Evolutionary conservation across 2,329 filamentous ascomycete genomes (phyloP).

Genomic region (Penicillium sp.): DNA sequence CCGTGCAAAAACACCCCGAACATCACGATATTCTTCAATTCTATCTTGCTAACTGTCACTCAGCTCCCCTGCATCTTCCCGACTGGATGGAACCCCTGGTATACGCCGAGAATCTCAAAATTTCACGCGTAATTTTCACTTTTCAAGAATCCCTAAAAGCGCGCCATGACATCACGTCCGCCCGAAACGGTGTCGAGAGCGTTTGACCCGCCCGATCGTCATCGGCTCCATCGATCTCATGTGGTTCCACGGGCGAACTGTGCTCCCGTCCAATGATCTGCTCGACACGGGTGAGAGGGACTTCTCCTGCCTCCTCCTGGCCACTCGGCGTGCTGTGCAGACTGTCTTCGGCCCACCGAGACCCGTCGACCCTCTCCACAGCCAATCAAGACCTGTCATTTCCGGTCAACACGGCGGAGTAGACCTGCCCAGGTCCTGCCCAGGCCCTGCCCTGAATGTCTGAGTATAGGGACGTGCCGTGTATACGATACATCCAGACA

Average conservation of each 20-base stretch:
- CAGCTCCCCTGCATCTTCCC: not conserved
- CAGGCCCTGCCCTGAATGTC: not conserved
- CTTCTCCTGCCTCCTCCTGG: conserved; percentile 15
- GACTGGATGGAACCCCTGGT: not conserved
- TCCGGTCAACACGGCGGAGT: conserved; percentile 3
- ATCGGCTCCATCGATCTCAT: conserved; percentile 39
- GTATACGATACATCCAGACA: conserved; percentile 23
- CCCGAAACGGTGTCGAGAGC: conserved; percentile 31
- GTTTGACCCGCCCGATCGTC: conserved; percentile 37
- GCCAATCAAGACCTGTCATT: conserved; percentile 16
- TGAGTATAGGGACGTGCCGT: not conserved
- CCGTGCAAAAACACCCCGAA: too few species aligned
- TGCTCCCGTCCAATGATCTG: conserved; percentile 25
- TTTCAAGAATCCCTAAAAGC: conserved; percentile 18
- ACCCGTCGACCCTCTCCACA: not conserved
- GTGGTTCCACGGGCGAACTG: conserved; percentile 30
- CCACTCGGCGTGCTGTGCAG: conserved; percentile 30
- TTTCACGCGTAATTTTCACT: conserved; percentile 26
- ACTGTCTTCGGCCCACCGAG: conserved; percentile 25
- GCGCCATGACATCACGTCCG: conserved; percentile 33
- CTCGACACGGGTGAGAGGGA: conserved; percentile 2
- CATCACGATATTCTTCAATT: too few species aligned
- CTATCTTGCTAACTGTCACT: too few species aligned
- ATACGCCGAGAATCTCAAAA: conserved; percentile 6
- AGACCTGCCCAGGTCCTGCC: not conserved